Conservation (phyloP, 2,329 filamentous ascomycete species). For the Claviceps pazoutovae region DNA sequence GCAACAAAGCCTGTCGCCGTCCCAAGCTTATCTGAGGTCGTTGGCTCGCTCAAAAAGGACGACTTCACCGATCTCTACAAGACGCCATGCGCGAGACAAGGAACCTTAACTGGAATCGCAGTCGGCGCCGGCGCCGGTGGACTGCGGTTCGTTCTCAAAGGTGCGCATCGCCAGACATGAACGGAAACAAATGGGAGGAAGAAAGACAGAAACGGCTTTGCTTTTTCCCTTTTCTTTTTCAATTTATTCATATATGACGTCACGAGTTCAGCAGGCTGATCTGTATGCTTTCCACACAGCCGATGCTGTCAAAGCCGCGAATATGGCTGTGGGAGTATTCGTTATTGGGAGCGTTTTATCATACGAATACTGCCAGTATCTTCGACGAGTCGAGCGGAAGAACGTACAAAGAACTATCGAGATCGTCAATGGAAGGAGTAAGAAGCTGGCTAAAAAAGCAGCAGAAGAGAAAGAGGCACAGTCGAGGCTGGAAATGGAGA, state of each 20-base stretch:
- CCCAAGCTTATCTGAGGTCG: constrained; percentile 40
- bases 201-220: neutral
- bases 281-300: constrained; percentile 10
- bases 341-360: constrained; percentile 53
- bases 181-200: neutral
- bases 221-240: neutral
- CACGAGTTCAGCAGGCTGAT: neutral
- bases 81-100: constrained; percentile 71
- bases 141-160: constrained; percentile 58
- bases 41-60: constrained; percentile 50
- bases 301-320: constrained; percentile 41
- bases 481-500: constrained; percentile 18
- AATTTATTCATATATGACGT: neutral
- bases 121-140: constrained; percentile 64
- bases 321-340: constrained; percentile 77
- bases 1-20: constrained; percentile 13
- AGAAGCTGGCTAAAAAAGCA: constrained; percentile 29
- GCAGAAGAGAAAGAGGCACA: constrained; percentile 26
- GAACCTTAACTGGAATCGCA: constrained; percentile 70
- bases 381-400: constrained; percentile 58
- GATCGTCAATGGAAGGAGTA: constrained; percentile 38
- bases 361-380: constrained; percentile 75
- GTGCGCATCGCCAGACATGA: constrained; percentile 28
- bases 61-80: constrained; percentile 64
- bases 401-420: constrained; percentile 80